Base-by-base conservation (phyloP, 139 green algal genomes). In the Parachlorella kessleri region DNA sequence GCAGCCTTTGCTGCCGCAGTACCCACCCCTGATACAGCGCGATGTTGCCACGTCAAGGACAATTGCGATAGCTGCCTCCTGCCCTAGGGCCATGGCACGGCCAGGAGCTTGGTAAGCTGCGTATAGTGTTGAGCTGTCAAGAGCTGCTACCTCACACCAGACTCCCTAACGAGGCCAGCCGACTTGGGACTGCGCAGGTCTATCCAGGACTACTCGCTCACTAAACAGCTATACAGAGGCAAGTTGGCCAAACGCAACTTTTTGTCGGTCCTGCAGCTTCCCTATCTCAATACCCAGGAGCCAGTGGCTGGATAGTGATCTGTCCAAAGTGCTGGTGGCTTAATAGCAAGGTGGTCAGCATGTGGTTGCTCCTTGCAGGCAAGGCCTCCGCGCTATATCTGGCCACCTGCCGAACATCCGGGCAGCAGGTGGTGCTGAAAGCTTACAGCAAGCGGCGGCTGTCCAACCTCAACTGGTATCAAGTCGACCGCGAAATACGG, bases 181-280 rank as follows among this genome's bases (percentile, higher is more conserved):
- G n/a, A n/a, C n/a, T n/a, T n/a, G n/a, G n/a, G n/a, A n/a, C n/a
- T n/a, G 41, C 33, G 14, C 86, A 93, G 91, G 91, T 73, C 78
- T 3, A 64, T 93, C 7, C 85, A 92, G 5, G 87, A 94, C 65
- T 95, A 91, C 77, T 79, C 88, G 10, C 81, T 94, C 35, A 79
- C 86, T 32, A 90, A 91, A 79, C 85, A 94, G 83, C 83, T 95
- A 80, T 94, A 94, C 82, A 83, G 86, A 30, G 92, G 92, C n/a
- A n/a, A n/a, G n/a, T n/a, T n/a, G n/a, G n/a, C n/a, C n/a, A n/a
- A n/a, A n/a, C n/a, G n/a, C n/a, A n/a, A n/a, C n/a, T n/a, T n/a
- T n/a, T n/a, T n/a, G n/a, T n/a, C n/a, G n/a, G n/a, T n/a, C n/a
- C n/a, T n/a, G n/a, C n/a, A n/a, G n/a, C n/a, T n/a, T n/a, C n/a